Percentiles rank a stretch among this genome's conserved stretches.
These are phyloP conservation scores for Lolium rigidum DNA, from an alignment of 176 grass and related monocot genomes.

Conservation along the genomic window DNA sequence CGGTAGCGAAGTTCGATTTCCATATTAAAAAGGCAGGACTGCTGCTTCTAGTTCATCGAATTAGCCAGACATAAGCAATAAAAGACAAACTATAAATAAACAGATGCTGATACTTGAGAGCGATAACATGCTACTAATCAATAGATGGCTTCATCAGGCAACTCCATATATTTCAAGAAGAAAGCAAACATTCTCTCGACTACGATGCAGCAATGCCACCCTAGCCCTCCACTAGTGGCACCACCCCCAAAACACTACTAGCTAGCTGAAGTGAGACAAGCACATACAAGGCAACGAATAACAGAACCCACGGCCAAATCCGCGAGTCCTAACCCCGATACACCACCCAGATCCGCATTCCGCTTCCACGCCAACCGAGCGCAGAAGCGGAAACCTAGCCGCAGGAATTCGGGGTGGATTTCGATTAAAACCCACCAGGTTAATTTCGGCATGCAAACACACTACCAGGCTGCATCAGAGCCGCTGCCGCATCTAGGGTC, in stretches of 20 bases:
- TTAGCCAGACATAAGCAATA: background rate
- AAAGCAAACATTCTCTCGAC: background rate
- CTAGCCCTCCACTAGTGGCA: background rate
- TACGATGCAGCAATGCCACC: slow-evolving; percentile 6
- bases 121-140: background rate
- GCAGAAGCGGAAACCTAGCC: background rate
- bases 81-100: background rate
- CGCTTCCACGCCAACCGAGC: background rate
- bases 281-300: background rate
- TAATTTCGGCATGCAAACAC: background rate
- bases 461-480: background rate
- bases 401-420: background rate
- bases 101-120: background rate
- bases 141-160: background rate
- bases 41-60: background rate
- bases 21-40: slow-evolving; percentile 9
- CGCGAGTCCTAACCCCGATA: background rate
- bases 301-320: background rate
- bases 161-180: background rate
- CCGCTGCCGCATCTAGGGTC: slow-evolving; percentile 14
- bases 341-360: slow-evolving; percentile 29
- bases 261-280: background rate
- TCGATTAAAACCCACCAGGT: background rate
- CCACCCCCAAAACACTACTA: background rate
- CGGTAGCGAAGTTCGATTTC: background rate